Percentiles rank a stretch among this genome's conserved stretches.
These are phyloP conservation scores for Akanthomyces dipterigenus DNA, from an alignment of 2,329 filamentous ascomycete genomes.

Conservation along the genomic window DNA sequence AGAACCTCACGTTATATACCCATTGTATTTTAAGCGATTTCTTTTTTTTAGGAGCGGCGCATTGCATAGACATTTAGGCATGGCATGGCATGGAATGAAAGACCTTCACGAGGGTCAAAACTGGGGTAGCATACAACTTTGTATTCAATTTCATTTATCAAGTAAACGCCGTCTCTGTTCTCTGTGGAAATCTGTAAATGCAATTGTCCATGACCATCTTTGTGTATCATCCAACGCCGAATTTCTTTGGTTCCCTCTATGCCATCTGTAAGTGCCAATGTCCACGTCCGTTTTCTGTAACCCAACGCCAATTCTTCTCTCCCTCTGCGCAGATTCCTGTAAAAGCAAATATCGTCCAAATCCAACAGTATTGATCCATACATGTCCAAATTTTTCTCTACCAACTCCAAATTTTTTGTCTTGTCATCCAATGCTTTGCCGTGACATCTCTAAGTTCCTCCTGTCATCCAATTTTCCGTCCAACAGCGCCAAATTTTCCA, in stretches of 20 bases:
- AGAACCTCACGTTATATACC: not conserved
- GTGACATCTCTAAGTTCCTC: no score
- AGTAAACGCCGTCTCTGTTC: not conserved
- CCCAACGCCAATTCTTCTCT: not conserved
- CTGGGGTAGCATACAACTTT: not conserved
- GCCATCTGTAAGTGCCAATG: not conserved
- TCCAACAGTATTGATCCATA: not conserved
- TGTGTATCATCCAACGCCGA: not conserved
- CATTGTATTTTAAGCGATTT: not conserved
- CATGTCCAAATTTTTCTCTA: not conserved
- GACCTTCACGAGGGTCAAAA: not conserved
- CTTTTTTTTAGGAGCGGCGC: not conserved
- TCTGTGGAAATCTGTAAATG: not conserved
- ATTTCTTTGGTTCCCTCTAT: not conserved
- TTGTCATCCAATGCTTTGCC: not conserved
- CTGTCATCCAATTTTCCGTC: not conserved
- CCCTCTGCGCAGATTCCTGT: no score
- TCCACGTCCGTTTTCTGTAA: not conserved
- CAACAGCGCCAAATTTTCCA: not conserved
- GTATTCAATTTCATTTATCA: not conserved
- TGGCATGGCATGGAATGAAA: not conserved
- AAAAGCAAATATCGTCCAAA: not conserved
- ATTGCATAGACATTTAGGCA: slow-evolving; percentile 3
- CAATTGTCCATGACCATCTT: not conserved
- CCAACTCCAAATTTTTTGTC: not conserved